Evolutionary conservation across 148 eudicot genomes (phyloP), one percentile per base, ranked within the genome.

Genomic region (Heliosperma pusillum): DNA sequence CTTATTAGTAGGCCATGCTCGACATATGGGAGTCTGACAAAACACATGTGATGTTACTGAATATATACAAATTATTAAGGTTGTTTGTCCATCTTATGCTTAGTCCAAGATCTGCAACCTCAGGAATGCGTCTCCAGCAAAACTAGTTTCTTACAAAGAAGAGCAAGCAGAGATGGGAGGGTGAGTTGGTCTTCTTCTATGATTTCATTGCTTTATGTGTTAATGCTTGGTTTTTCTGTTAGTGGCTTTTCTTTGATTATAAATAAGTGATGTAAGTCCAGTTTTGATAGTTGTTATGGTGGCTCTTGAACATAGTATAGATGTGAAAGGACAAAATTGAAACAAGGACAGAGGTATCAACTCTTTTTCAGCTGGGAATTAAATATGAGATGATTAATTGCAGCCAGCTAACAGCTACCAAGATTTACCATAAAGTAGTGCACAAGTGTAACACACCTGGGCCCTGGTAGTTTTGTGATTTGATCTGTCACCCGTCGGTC

Each of bases 91-190:
- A 27, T 67, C 63, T 74, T 68, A 73, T 55, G 74, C 72, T 16
- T 64, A 95, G 98, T 95, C 97, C 73, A 95, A 87, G 78, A 74
- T 79, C 22, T 95, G 98, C 84, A 76, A 89, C 78, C 84, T 95
- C 77, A 89, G 83, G 86, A 86, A 82, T 66, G 96, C 88, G 16
- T 83, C 84, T 75, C 81, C 87, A 45, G 56, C 75, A 72, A 87
- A 80, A 76, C 81, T 90, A 65, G 85, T 89, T 60, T 75, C 79
- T 8, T 40, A 7, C 83, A 90, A 81, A 81, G 98, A 95, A 80
- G 98, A 90, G 80, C 72, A 89, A 53, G 71, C 88, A 52, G 98
- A 95, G 85, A 88, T 90, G 97, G 98, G 98, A 76, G 98, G 98
- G 98, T 95, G 71, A 84, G 98, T 87, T 33, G 70, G 53, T 44